Evolutionary conservation across 108 stramenopile genomes (phyloP).

Genomic region (Skeletonema grethae): DNA sequence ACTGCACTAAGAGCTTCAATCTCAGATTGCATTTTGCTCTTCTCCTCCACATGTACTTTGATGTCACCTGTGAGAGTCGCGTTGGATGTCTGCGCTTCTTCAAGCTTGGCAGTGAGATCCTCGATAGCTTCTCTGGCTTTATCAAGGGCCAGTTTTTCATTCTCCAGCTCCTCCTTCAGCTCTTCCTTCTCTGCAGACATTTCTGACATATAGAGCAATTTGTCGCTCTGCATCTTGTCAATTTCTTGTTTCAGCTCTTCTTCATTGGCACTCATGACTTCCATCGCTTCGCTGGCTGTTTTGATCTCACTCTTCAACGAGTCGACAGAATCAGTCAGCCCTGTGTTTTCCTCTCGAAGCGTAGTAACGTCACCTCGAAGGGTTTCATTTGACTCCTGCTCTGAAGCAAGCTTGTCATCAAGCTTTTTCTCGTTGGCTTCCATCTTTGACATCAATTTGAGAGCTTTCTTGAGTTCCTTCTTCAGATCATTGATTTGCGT

Average conservation of each 20-base stretch:
- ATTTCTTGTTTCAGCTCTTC: not conserved
- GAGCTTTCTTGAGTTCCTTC: not conserved
- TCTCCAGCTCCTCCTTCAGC: not conserved
- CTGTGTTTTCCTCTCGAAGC: not conserved
- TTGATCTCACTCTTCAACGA: no score
- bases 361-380: not conserved
- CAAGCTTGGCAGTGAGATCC: slow-evolving; percentile 2
- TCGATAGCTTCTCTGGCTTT: not conserved
- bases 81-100: not conserved
- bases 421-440: slow-evolving; percentile 3
- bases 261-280: no score
- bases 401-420: not conserved
- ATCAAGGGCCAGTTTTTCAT: slow-evolving; percentile 2
- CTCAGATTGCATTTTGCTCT: not conserved
- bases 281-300: no score
- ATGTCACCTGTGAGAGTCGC: not conserved
- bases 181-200: not conserved
- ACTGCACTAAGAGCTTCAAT: not conserved
- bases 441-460: slow-evolving; percentile 2
- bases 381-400: not conserved
- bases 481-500: not conserved
- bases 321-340: no score
- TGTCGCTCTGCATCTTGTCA: no score
- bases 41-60: slow-evolving; percentile 1
- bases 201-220: not conserved